Conservation (phyloP, 495 filamentous ascomycete genomes). For the Friedmanniomyces endolithicus region DNA sequence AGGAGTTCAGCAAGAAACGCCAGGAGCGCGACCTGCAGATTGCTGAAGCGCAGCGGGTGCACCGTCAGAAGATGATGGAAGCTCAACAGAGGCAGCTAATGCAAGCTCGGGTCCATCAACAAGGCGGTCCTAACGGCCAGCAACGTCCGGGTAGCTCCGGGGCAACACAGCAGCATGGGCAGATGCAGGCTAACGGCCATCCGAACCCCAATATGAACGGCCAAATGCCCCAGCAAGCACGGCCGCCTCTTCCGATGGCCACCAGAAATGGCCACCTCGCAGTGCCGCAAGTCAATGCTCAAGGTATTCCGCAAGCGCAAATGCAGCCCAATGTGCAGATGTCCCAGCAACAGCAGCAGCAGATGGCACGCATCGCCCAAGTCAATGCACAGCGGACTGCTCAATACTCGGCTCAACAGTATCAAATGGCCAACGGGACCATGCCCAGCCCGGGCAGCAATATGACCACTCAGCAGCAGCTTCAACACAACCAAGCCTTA, state of each 20-base stretch:
- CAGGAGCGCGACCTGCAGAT: conserved; percentile 70
- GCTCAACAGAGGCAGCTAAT: conserved; percentile 31
- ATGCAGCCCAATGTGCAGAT: conserved; percentile 50
- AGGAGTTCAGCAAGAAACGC: conserved; percentile 79
- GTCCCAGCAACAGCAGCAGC: conserved; percentile 26
- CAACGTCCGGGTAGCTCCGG: conserved; percentile 10
- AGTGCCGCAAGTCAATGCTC: conserved; percentile 46
- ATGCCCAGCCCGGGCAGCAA: conserved; percentile 17
- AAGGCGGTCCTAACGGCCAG: conserved; percentile 6
- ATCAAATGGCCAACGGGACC: conserved; percentile 17
- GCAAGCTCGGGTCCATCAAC: conserved; percentile 8
- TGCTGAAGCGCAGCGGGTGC: conserved; percentile 57
- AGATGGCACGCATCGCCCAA: conserved; percentile 23
- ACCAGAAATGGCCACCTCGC: conserved; percentile 33
- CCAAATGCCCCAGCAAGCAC: conserved; percentile 16
- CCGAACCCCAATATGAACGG: conserved; percentile 16
- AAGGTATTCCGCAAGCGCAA: conserved; percentile 57
- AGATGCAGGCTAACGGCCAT: conserved; percentile 15
- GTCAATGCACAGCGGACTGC: conserved; percentile 16
- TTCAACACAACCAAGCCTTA: conserved; percentile 17
- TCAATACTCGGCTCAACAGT: conserved; percentile 18
- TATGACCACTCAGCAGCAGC: conserved; percentile 19
- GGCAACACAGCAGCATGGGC: conserved; percentile 8
- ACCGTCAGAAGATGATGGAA: conserved; percentile 51
- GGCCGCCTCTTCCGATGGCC: conserved; percentile 14